phyloP scores from a whole-genome alignment of 2,329 filamentous ascomycete genomes.

The Emmonsia crescens region DNA sequence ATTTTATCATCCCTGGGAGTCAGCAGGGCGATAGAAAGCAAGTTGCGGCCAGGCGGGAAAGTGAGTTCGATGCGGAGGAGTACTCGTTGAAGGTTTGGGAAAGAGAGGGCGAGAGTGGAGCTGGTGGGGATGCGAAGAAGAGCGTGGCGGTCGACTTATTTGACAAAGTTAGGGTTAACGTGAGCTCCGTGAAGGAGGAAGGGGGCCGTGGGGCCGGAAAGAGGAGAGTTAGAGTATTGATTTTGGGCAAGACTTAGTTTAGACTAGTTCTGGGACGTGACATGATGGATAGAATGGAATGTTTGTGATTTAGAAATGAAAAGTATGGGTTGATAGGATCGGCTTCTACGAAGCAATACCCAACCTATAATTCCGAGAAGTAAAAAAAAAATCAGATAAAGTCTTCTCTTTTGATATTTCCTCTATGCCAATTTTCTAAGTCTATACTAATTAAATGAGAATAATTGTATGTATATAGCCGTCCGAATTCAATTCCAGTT shows the following conservation, averaged over 20 bases:
- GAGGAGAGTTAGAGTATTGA: slow-evolving; percentile 48
- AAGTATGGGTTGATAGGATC: background rate
- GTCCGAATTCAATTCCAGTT: background rate
- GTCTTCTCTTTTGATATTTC: background rate
- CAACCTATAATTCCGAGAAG: background rate
- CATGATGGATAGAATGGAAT: background rate
- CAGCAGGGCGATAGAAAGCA: slow-evolving; percentile 16
- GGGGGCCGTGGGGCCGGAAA: slow-evolving; percentile 66
- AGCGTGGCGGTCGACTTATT: slow-evolving; percentile 64
- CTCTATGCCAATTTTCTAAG: background rate
- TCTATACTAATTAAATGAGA: background rate
- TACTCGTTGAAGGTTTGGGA: slow-evolving; percentile 59
- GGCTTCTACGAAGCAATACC: background rate
- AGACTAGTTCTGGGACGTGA: background rate
- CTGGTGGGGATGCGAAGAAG: slow-evolving; percentile 28
- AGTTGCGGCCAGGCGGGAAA: slow-evolving; percentile 46
- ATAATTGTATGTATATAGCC: background rate
- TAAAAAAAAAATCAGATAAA: background rate
- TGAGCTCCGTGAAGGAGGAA: slow-evolving; percentile 88
- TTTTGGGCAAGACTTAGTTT: slow-evolving; percentile 21
- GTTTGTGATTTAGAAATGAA: background rate
- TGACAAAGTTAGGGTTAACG: slow-evolving; percentile 78
- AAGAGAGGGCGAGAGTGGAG: slow-evolving; percentile 39
- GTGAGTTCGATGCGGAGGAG: slow-evolving; percentile 73
- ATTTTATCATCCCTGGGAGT: slow-evolving; percentile 52